Evolutionary conservation across 1,139 yeast species (phyloP), one percentile per base, ranked within the genome.

Genomic region (Magnusiomyces sp.): DNA sequence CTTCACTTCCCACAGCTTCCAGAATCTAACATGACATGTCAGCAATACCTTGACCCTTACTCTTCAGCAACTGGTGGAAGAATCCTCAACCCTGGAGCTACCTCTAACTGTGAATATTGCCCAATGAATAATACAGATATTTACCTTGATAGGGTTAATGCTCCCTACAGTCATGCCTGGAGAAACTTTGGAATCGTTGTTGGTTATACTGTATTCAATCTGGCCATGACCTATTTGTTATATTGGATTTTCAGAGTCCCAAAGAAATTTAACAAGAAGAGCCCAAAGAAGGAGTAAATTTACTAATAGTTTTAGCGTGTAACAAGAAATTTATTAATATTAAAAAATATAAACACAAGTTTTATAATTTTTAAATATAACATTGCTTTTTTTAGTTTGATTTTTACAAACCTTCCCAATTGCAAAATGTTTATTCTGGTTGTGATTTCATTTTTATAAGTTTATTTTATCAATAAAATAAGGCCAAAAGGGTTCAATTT

Each of bases 181-280:
- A 70, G 83, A 59, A 75, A 80, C 62, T 71, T 76, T 60, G 85
- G 84, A 48, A 71, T 80, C 55, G 69, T 77, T 62, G 65, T 75
- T 66, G 75, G 69, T 39, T 79, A 70, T 59, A 69, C 74, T 50
- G 65, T 64, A 2, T 80, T 87, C 39, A 78, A 77, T 49, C 66
- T 71, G 49, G 62, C 70, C 65, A 88, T 88, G 57, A 85, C 77
- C 6, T 67, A 81, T 58, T 72, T 76, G 61, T 81, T 85, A 82
- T 67, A 83, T 59, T 71, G 72, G 51, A 57, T 77, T 31, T 66
- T 71, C 40, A 65, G 54, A 1, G 52, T 52, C 2, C 54, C 54
- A 6, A 52, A 52, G 49, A 48, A 43, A 6, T 44, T 46, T 43
- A 39, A 39, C 27, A 48, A 41, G 29, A 48, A 46, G 44, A 34